A percentile compares a stretch with the other conserved stretches of the same genome.
phyloP scores from a whole-genome alignment of 2,329 filamentous ascomycete species.

The Ophiostoma himal-ulmi region DNA sequence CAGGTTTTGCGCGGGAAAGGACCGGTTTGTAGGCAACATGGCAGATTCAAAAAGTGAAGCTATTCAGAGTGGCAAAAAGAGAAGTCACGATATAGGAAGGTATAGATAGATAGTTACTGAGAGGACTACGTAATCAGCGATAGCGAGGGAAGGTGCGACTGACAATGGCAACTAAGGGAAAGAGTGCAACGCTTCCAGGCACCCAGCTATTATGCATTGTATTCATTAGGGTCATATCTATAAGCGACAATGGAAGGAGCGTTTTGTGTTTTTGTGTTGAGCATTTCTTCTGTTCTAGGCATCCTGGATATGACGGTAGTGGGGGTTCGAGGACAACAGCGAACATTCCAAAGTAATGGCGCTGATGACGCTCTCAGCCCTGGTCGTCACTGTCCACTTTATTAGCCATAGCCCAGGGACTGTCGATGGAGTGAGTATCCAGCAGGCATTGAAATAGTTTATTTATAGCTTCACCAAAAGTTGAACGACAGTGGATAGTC shows the following conservation, averaged over 20 bases:
- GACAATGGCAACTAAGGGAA: neutral
- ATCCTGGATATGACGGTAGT: neutral
- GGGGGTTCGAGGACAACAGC: neutral
- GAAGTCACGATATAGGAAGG: neutral
- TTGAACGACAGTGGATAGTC: neutral
- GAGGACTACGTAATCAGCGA: neutral
- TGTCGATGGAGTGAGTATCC: neutral
- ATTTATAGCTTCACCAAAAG: neutral
- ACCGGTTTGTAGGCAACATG: neutral
- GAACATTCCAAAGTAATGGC: neutral
- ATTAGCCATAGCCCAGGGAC: neutral
- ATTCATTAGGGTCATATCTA: too few relatives aligned
- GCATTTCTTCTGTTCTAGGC: neutral
- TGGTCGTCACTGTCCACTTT: neutral
- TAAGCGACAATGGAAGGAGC: neutral
- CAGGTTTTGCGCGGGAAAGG: neutral
- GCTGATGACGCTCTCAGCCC: constrained; percentile 3
- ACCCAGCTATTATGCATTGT: too few relatives aligned
- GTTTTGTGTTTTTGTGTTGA: neutral
- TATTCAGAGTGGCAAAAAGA: neutral
- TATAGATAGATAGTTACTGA: neutral
- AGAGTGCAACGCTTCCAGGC: neutral
- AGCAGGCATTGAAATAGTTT: neutral
- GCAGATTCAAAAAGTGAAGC: neutral
- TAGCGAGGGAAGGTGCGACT: neutral